These are phyloP conservation scores for Solanum aculeatissimum DNA, from an alignment of 305 asterid species.

Conservation along the genomic window DNA sequence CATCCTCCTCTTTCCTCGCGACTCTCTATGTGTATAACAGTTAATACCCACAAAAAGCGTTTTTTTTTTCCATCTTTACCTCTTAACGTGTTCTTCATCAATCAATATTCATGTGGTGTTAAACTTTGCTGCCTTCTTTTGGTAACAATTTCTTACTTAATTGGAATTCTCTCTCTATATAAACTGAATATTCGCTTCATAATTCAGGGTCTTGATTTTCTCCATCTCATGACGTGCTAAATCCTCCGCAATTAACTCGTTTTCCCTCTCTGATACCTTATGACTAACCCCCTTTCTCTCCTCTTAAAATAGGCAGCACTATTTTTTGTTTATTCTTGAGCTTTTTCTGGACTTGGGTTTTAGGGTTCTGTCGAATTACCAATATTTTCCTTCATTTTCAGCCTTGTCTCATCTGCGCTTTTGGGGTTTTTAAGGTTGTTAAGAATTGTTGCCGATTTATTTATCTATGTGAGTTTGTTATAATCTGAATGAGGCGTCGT, in stretches of 20 bases:
- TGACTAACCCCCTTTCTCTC: neutral
- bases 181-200: neutral
- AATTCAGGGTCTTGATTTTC: neutral
- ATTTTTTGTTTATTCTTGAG: neutral
- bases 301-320: neutral
- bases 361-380: neutral
- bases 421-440: neutral
- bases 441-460: neutral
- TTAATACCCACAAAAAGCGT: neutral
- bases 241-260: neutral
- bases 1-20: neutral
- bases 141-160: neutral
- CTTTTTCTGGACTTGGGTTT: neutral
- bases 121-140: neutral
- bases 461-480: neutral
- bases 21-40: neutral
- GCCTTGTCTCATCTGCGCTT: too few relatives aligned
- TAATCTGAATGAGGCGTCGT: slow-evolving; percentile 55
- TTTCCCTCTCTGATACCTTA: neutral
- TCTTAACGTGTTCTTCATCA: neutral
- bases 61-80: neutral
- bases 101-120: neutral
- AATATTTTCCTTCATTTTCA: neutral
- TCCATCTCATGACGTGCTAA: neutral
- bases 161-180: neutral